phyloP scores from a whole-genome alignment of 202 grass and related monocot genomes.

The Zizania palustris region DNA sequence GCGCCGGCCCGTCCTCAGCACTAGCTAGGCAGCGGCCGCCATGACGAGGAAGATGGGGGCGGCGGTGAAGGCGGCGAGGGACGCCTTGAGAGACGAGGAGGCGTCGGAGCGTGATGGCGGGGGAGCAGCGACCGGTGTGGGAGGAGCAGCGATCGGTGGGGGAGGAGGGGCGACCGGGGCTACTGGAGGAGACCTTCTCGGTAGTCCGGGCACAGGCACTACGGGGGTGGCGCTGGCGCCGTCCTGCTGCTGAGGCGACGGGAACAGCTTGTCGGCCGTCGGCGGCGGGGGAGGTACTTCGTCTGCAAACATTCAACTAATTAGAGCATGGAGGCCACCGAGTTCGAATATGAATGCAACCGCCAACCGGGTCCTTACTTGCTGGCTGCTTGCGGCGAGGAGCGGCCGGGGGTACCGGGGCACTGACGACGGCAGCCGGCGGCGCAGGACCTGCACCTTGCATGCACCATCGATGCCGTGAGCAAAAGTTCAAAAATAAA shows the following conservation, averaged over 20 bases:
- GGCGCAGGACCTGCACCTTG: no score
- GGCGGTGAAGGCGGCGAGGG: background rate
- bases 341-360: no score
- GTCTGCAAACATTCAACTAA: slow-evolving; percentile 2
- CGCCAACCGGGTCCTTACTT: slow-evolving; percentile 8
- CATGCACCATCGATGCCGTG: no score
- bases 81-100: background rate
- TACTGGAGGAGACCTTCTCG: background rate
- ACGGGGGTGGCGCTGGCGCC: no score
- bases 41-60: background rate
- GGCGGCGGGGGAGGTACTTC: slow-evolving; percentile 25
- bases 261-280: slow-evolving; percentile 32
- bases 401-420: background rate
- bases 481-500: no score
- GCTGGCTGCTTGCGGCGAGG: slow-evolving; percentile 45
- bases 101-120: slow-evolving; percentile 14
- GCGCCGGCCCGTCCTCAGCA: background rate
- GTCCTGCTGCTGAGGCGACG: slow-evolving; percentile 43
- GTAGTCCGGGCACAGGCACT: no score
- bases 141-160: no score
- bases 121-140: background rate
- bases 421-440: no score
- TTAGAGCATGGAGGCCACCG: background rate
- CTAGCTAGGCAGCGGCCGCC: background rate
- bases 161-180: no score